Evolutionary conservation across 164 flowering plant genomes (phyloP), one percentile per base, ranked within the genome.

Genomic region (Brasenia schreberi): DNA sequence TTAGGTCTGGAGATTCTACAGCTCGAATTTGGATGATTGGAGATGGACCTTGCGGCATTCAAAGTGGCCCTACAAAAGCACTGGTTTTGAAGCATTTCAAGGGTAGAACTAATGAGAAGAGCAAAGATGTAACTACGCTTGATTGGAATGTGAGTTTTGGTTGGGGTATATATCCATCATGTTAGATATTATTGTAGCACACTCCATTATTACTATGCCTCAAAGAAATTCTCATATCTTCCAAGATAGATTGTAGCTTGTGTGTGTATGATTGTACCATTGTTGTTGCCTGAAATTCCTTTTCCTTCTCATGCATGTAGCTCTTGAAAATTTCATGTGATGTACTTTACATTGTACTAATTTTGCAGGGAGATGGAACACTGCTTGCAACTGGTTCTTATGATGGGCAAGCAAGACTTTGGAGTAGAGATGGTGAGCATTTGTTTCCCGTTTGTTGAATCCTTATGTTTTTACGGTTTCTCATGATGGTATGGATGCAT

Each of bases 351-450:
- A 12, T 45, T 12, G 12, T 7, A 45, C 7, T 7, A n/a, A 18
- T 16, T 63, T 44, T 81, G 69, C 78, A 94, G 98, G 93, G 83
- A 9, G 97, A 91, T 33, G 98, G 97, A 53, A 87, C 97, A 67
- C 82, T 89, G 45, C 97, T 94, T 77, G 98, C 97, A n/a, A 94
- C 98, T 2, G 98, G 98, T 63, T 91, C 98, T 62, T 94, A 89
- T 80, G 98, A 94, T 80, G 98, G 98, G 23, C 97, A 89, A 74
- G 98, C 98, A 58, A 86, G 98, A 81, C 81, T 94, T 72, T 94
- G 98, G 98, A 83, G 67, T 75, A 85, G 85, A 74, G 88, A 83
- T 78, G 98, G 98, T 92, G 77, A 74, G 79, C 6, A 60, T n/a
- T 19, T 45, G 9, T 44, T 16, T 44, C 33, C 53, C 5, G 53